These are phyloP conservation scores for Pichia scutulata DNA, from an alignment of 805 yeast genomes.

Conservation along the genomic window DNA sequence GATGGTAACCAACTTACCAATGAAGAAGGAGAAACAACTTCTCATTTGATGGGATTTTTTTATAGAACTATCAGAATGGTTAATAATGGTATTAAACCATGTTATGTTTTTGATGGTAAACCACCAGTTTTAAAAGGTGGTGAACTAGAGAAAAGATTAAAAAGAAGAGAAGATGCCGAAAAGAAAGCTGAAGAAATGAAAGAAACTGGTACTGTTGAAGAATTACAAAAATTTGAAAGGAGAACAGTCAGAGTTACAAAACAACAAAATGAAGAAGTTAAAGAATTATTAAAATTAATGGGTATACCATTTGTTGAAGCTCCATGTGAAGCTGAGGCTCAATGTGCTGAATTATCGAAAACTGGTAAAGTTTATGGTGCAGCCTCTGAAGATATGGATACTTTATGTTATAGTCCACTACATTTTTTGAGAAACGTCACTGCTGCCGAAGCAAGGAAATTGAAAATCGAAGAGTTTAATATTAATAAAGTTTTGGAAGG, in stretches of 20 bases:
- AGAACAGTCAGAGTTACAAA: conserved; percentile 82
- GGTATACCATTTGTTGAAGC: conserved; percentile 93
- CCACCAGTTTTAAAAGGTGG: conserved; percentile 94
- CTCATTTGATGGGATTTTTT: conserved; percentile 94
- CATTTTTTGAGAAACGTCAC: conserved; percentile 80
- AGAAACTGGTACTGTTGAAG: conserved; percentile 76
- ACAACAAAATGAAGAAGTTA: conserved; percentile 93
- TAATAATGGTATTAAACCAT: conserved; percentile 91
- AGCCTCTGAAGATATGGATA: conserved; percentile 98
- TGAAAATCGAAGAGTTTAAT: conserved; percentile 81
- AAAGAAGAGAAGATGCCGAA: conserved; percentile 75
- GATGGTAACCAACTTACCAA: conserved; percentile 91
- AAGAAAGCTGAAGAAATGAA: conserved; percentile 65
- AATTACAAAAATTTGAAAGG: conserved; percentile 67
- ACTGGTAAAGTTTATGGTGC: conserved; percentile 93
- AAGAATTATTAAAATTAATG: conserved; percentile 72
- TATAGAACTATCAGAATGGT: conserved; percentile 87
- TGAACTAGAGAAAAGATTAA: conserved; percentile 79
- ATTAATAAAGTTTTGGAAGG: conserved; percentile 65
- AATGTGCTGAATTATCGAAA: conserved; percentile 88
- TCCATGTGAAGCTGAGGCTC: conserved; percentile 98
- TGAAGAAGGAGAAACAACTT: conserved; percentile 85
- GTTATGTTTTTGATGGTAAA: conserved; percentile 94
- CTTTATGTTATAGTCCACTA: conserved; percentile 86
- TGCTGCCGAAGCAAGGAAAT: conserved; percentile 86